phyloP scores from a whole-genome alignment of 495 filamentous ascomycete species.

The Penicillium crystallinum region DNA sequence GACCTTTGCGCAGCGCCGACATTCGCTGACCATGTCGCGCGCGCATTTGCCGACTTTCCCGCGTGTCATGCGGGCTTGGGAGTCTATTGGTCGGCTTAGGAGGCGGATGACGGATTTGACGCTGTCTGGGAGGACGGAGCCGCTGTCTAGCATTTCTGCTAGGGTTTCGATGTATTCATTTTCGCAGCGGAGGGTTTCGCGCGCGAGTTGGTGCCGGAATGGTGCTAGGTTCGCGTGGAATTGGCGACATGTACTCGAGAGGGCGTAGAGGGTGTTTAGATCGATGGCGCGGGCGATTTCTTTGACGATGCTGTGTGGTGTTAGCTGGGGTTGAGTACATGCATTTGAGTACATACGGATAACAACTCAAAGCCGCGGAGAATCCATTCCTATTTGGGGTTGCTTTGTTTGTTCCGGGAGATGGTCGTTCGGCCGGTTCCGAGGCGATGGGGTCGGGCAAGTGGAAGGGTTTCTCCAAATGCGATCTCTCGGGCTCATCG shows the following conservation, averaged over 20 bases:
- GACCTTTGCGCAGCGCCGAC: constrained; percentile 67
- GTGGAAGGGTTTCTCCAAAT: constrained; percentile 21
- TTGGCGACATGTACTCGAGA: constrained; percentile 75
- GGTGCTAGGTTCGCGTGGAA: constrained; percentile 69
- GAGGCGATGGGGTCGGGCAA: constrained; percentile 15
- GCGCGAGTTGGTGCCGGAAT: constrained; percentile 65
- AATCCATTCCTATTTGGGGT: constrained; percentile 66
- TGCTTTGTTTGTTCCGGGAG: neutral
- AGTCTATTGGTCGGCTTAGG: constrained; percentile 27
- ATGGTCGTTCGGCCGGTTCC: constrained; percentile 7
- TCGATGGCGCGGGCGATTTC: constrained; percentile 71
- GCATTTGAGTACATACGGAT: constrained; percentile 61
- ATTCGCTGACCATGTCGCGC: constrained; percentile 77
- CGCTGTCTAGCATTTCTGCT: constrained; percentile 33
- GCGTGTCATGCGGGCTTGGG: constrained; percentile 42
- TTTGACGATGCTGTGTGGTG: constrained; percentile 54
- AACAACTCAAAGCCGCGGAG: constrained; percentile 76
- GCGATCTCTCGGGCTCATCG: constrained; percentile 24
- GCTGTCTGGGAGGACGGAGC: constrained; percentile 30
- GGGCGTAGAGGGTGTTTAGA: constrained; percentile 75
- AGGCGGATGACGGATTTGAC: constrained; percentile 34
- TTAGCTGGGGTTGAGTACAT: constrained; percentile 4
- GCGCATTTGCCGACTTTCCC: constrained; percentile 74
- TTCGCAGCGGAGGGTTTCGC: constrained; percentile 70
- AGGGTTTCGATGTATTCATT: constrained; percentile 55